phyloP scores from a whole-genome alignment of 306 rosid species.

The Crotalaria pallida region DNA sequence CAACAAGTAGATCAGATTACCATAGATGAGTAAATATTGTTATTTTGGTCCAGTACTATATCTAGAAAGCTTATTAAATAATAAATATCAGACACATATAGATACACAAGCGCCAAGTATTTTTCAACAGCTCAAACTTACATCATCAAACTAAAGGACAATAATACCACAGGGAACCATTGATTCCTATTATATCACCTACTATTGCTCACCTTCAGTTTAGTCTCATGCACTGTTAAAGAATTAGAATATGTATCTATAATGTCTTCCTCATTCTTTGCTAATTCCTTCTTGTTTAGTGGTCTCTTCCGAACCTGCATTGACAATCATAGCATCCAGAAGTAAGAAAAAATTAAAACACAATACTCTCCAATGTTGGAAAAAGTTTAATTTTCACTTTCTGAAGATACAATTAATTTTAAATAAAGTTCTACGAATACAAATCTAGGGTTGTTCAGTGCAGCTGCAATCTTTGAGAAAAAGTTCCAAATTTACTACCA shows the following conservation, averaged over 20 bases:
- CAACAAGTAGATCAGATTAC: too few species aligned
- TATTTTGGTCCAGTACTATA: not conserved
- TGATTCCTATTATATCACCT: not conserved
- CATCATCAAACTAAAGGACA: not conserved
- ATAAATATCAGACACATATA: not conserved
- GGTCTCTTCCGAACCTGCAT: constrained; percentile 98
- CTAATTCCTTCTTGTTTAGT: constrained; percentile 84
- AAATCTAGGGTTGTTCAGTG: constrained; percentile 1
- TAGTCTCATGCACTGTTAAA: constrained; percentile 90
- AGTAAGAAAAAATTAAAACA: not conserved
- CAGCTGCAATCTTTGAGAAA: not conserved
- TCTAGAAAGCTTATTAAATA: not conserved
- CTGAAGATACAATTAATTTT: not conserved
- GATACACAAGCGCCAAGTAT: not conserved
- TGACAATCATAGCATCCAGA: not conserved
- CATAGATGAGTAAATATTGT: not conserved
- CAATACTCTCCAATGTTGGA: not conserved
- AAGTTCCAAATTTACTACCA: not conserved
- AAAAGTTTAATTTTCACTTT: not conserved
- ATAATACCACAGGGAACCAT: not conserved
- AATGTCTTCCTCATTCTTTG: constrained; percentile 93
- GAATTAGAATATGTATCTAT: constrained; percentile 74
- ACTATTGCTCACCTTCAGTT: constrained; percentile 62
- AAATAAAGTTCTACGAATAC: not conserved
- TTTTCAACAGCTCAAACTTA: not conserved